Percentiles rank a stretch among this genome's conserved stretches.
Conservation (phyloP, 441 rosid species). For the Breynia disticha region DNA sequence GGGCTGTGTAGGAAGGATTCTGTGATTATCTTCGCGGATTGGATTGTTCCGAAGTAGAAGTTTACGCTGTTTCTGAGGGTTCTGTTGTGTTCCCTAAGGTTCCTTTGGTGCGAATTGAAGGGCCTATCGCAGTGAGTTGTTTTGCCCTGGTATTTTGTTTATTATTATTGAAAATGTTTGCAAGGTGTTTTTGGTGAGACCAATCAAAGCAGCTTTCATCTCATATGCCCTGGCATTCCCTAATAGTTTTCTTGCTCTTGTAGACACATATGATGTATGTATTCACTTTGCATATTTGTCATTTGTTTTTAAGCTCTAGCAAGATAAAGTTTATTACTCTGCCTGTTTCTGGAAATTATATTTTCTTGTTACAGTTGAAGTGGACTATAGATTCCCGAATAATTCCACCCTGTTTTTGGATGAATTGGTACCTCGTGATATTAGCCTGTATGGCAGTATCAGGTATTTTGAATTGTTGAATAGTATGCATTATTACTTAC, state of each 20-base stretch:
- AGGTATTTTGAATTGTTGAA: no score
- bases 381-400: neutral
- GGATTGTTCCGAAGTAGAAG: conserved; percentile 86
- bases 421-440: neutral
- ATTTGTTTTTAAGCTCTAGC: neutral
- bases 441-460: no score
- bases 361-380: neutral
- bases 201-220: conserved; percentile 84
- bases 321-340: neutral
- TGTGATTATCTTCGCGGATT: conserved; percentile 64
- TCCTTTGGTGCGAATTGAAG: conserved; percentile 84
- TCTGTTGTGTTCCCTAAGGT: conserved; percentile 93
- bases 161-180: conserved; percentile 14
- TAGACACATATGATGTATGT: conserved; percentile 91
- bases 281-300: conserved; percentile 10
- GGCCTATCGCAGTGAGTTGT: conserved; percentile 80
- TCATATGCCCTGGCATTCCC: conserved; percentile 94
- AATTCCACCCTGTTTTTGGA: neutral
- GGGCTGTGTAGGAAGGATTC: conserved; percentile 57
- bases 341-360: neutral
- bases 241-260: conserved; percentile 66
- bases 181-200: conserved; percentile 63
- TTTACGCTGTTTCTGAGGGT: conserved; percentile 82
- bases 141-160: conserved; percentile 3
- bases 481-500: neutral